Evolutionary conservation across 208 protist species (phyloP), one percentile per base, ranked within the genome.

Genomic region (Dictyostelium gargantuum): DNA sequence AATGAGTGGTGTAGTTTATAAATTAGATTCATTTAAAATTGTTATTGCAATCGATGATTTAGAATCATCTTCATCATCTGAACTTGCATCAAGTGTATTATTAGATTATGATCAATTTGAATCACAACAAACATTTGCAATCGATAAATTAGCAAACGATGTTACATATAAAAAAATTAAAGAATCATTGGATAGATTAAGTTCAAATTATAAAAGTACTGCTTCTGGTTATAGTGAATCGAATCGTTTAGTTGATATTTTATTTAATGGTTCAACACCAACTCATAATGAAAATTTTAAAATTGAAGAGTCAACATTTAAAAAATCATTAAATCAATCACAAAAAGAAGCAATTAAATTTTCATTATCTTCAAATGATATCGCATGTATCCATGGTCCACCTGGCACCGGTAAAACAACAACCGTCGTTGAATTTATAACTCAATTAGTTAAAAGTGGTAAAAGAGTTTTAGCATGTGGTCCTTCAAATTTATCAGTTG

Each of bases 331-430:
- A 52, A 93, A 93, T 56, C 15, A 58, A 56, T 50, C 89, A 26
- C 89, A 93, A 72, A 38, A 75, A 15, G 35, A 93, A n/a, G 77
- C 89, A 21, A 80, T 93, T 21, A 3, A 23, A 66, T 93, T 93
- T 46, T 70, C 89, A 52, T 48, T 93, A 4, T 46, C 35, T 32
- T 50, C 68, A 9, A 93, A 80, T 48, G 85, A 94, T 8, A 56
- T 91, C 26, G 80, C 94, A 56, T 63, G 94, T 2, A 96, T 96
- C 46, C 94, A 96, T 35, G 94, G 94, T 15, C 94, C 94, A 72
- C 94, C 94, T 32, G 94, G 94, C 44, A 95, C 94, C 52, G 94
- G 96, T 19, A 97, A 97, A 68, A 97, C 96, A 19, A 96, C 94
- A 17, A 97, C 96, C 0, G 80, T 97, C 1, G 93, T 95, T 35